Evolutionary conservation across 2,329 filamentous ascomycete species (phyloP).

Genomic region (Fusarium citri): DNA sequence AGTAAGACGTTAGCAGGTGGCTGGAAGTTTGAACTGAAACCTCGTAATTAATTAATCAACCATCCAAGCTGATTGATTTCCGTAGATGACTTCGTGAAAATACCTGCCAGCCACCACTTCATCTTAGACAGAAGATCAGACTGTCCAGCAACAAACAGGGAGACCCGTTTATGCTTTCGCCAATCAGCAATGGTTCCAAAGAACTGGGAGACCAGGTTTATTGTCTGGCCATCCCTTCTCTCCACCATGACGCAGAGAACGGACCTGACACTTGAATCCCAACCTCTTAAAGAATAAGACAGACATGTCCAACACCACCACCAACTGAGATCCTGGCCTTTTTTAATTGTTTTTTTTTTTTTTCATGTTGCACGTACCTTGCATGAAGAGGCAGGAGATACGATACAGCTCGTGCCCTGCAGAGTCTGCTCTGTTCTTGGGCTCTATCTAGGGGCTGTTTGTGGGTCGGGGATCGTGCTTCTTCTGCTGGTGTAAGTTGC

Average conservation of each 20-base stretch:
- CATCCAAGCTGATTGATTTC: slow-evolving; percentile 10
- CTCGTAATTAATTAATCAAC: background rate
- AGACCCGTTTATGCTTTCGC: background rate
- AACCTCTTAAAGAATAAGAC: slow-evolving; percentile 24
- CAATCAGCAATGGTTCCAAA: slow-evolving; percentile 24
- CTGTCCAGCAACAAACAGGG: background rate
- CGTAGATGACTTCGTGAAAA: background rate
- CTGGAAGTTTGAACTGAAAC: background rate
- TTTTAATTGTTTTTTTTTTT: background rate
- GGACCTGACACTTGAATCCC: slow-evolving; percentile 4
- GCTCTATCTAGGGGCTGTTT: background rate
- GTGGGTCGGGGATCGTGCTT: slow-evolving; percentile 19
- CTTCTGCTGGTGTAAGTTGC: slow-evolving; percentile 6
- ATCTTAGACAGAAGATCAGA: background rate
- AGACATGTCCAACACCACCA: background rate
- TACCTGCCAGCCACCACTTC: slow-evolving; percentile 22
- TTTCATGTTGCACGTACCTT: slow-evolving; percentile 29
- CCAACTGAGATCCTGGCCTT: slow-evolving; percentile 3
- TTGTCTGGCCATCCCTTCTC: background rate
- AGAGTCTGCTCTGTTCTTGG: background rate
- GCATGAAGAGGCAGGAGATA: slow-evolving; percentile 29
- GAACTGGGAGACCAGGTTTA: background rate
- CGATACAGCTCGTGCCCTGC: slow-evolving; percentile 19
- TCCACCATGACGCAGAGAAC: slow-evolving; percentile 19
- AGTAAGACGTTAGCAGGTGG: background rate